phyloP scores from a whole-genome alignment of 306 rosid genomes.

The Lathyrus aphaca region DNA sequence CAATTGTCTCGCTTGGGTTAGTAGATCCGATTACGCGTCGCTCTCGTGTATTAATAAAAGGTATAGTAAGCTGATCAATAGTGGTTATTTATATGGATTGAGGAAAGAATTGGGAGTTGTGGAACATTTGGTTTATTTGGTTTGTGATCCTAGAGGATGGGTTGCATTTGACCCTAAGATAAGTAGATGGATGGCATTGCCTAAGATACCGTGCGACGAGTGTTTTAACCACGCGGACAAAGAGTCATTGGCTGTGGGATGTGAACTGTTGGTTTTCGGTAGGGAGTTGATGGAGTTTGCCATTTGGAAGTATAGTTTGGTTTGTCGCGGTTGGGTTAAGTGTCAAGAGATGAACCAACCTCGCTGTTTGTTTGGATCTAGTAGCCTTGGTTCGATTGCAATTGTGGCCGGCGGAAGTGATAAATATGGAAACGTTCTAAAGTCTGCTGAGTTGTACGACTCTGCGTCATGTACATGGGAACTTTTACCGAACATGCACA shows the following conservation, averaged over 20 bases:
- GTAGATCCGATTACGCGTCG: constrained; percentile 67
- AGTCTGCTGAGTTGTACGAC: constrained; percentile 79
- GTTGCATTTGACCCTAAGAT: constrained; percentile 65
- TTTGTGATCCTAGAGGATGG: constrained; percentile 88
- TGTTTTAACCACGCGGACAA: constrained; percentile 92
- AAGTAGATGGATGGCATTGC: constrained; percentile 79
- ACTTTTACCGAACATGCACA: constrained; percentile 73
- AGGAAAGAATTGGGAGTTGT: constrained; percentile 64
- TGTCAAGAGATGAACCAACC: constrained; percentile 80
- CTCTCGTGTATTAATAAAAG: constrained; percentile 66
- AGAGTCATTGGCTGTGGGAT: constrained; percentile 90
- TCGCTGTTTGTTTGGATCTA: constrained; percentile 91
- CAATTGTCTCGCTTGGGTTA: constrained; percentile 75
- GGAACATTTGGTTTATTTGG: constrained; percentile 88
- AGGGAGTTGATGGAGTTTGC: constrained; percentile 85
- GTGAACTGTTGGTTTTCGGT: constrained; percentile 82
- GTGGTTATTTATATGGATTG: constrained; percentile 70
- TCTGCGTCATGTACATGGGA: constrained; percentile 73
- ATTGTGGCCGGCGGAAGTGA: constrained; percentile 93
- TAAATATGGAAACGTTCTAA: constrained; percentile 68
- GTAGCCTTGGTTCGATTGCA: constrained; percentile 80
- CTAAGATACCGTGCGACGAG: constrained; percentile 92
- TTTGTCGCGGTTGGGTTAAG: constrained; percentile 67
- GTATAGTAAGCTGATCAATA: constrained; percentile 63
- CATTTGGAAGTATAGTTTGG: constrained; percentile 79